Conservation (phyloP, 371 early-diverging fungal genomes). For the Apophysomyces ossiformis region DNA sequence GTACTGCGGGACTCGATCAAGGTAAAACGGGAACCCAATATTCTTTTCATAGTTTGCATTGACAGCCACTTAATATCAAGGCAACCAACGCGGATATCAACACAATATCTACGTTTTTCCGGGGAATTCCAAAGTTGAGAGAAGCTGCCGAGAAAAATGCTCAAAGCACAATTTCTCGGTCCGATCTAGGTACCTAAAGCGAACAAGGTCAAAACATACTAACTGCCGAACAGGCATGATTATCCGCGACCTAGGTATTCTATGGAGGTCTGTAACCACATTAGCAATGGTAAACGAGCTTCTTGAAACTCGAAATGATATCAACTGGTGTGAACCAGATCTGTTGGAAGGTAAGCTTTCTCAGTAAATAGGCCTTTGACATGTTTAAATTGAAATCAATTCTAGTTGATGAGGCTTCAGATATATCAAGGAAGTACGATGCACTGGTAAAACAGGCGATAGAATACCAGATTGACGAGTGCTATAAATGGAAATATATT, state of each 20-base stretch:
- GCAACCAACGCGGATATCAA: conserved; percentile 48
- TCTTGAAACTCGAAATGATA: conserved; percentile 19
- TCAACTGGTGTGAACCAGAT: conserved; percentile 28
- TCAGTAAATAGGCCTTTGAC: background rate
- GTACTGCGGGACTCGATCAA: conserved; percentile 49
- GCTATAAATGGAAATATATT: conserved; percentile 63
- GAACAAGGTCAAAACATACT: background rate
- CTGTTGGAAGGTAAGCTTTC: conserved; percentile 2
- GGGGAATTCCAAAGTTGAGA: conserved; percentile 31
- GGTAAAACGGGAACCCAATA: conserved; percentile 17
- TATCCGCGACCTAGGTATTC: conserved; percentile 55
- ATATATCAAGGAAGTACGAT: conserved; percentile 39
- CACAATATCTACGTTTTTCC: conserved; percentile 48
- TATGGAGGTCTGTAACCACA: conserved; percentile 71
- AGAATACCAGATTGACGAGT: conserved; percentile 54
- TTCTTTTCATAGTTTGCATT: background rate
- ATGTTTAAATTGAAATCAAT: background rate
- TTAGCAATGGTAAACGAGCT: conserved; percentile 63
- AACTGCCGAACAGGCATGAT: conserved; percentile 44
- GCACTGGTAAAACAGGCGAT: conserved; percentile 37
- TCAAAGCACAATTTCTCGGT: conserved; percentile 24
- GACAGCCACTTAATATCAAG: conserved; percentile 3
- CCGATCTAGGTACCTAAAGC: conserved; percentile 39
- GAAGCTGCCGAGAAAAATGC: conserved; percentile 29
- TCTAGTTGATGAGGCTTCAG: conserved; percentile 8